phyloP scores from a whole-genome alignment of 2,329 filamentous ascomycete genomes.

The Aspergillus costaricaensis region DNA sequence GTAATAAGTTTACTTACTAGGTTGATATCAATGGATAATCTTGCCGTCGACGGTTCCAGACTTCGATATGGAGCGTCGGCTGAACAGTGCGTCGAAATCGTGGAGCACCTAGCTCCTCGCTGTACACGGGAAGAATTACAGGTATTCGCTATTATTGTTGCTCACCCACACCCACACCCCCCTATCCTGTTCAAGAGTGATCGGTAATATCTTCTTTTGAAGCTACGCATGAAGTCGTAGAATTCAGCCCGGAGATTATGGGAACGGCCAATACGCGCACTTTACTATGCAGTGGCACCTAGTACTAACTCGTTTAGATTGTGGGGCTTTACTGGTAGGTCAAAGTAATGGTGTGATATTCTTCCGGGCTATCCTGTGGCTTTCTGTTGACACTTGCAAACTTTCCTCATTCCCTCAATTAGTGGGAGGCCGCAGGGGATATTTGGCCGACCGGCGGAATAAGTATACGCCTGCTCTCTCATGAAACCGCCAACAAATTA shows the following conservation, averaged over 20 bases:
- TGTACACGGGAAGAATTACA: background rate
- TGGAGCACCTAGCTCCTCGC: background rate
- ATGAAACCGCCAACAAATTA: background rate
- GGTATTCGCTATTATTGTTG: background rate
- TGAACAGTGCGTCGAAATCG: background rate
- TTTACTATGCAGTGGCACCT: background rate
- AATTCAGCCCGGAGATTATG: background rate
- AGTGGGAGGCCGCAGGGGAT: background rate
- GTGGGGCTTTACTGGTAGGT: background rate
- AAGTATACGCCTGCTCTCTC: background rate
- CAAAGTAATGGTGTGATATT: background rate
- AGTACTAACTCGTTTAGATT: background rate
- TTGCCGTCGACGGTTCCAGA: background rate
- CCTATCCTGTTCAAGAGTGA: background rate
- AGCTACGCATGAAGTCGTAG: background rate
- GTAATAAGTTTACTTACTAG: background rate
- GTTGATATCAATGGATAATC: background rate
- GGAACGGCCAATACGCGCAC: background rate
- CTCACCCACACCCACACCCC: too few relatives aligned
- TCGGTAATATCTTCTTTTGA: background rate
- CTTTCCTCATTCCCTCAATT: background rate
- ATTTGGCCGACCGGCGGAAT: background rate
- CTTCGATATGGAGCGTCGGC: background rate
- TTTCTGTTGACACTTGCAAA: background rate
- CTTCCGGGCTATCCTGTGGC: background rate